Conservation (phyloP, 306 rosid genomes). For the Dalbergia cultrata region DNA sequence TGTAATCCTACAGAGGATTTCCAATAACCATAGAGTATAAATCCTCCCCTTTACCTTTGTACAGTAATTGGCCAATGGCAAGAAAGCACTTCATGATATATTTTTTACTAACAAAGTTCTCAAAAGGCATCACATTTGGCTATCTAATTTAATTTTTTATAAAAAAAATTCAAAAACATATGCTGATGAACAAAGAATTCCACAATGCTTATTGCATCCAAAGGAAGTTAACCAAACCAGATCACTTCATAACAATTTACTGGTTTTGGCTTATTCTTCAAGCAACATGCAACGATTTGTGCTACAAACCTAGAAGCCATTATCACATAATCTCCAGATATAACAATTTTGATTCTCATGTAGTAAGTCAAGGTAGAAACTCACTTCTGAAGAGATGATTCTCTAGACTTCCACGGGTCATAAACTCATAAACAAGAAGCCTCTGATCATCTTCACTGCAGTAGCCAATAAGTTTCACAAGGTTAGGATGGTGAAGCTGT, state of each 20-base stretch:
- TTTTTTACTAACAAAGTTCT: neutral
- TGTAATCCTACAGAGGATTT: constrained; percentile 11
- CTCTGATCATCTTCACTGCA: constrained; percentile 94
- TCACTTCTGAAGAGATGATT: constrained; percentile 97
- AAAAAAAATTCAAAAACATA: neutral
- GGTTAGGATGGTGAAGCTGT: constrained; percentile 97
- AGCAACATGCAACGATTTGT: constrained; percentile 20
- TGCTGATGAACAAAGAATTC: constrained; percentile 16
- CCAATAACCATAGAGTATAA: constrained; percentile 1
- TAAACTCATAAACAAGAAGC: constrained; percentile 92
- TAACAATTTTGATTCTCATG: constrained; percentile 27
- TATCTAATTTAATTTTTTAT: neutral
- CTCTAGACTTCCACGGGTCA: constrained; percentile 98
- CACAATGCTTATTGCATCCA: constrained; percentile 6
- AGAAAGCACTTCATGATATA: constrained; percentile 23
- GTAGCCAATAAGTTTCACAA: constrained; percentile 93
- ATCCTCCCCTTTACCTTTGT: neutral
- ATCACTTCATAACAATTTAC: constrained; percentile 8
- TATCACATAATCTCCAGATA: constrained; percentile 9
- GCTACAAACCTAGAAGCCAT: constrained; percentile 14
- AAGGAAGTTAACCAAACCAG: constrained; percentile 37
- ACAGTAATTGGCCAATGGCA: constrained; percentile 15
- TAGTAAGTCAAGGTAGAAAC: constrained; percentile 45
- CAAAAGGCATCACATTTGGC: constrained; percentile 3
- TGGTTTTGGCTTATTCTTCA: constrained; percentile 27